Evolutionary conservation across 495 filamentous ascomycete species (phyloP), one percentile per base, ranked within the genome.

Genomic region (Penicillium cosmopolitanum): DNA sequence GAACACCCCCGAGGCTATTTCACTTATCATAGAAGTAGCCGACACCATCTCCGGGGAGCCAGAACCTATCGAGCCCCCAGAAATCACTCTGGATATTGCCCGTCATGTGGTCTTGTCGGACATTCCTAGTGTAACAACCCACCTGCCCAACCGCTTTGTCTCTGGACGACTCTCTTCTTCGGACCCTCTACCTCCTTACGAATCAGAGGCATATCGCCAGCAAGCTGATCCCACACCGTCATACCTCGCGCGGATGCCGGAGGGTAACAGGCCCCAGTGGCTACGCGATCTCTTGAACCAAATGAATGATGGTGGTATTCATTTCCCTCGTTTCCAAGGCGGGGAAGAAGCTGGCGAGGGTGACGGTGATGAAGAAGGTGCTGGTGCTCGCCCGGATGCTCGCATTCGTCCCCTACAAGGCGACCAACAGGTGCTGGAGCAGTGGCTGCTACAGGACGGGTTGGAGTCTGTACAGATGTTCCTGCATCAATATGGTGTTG

Each of bases 51-150:
- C 65, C 31, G 68, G 73, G 10, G 62, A 75, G 5, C 67, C 74
- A 12, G 68, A 71, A 46, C 67, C 75, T 6, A 67, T 75, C n/a
- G 69, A 78, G 10, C 68, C 78, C 11, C 70, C 73, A 3, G 72
- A 80, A 28, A 86, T 90, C 44, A 83, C 85, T 1, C 67, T 85
- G 4, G 81, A 87, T 51, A 83, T 92, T 55, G 92, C 91, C 2
- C 83, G 95, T 28, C 90, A 94, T 69, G 82, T 94, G 19, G 83
- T 93, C 50, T 77, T 97, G 5, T 86, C 90, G 3, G 90, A 93
- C 62, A 84, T 82, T 0, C 89, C 87, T 0, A 68, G 63, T 28
- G 78, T 79, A 5, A 80, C 73, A 12, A 76, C 75, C 15, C 72
- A 78, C 61, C 69, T 80, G 18, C 78, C 78, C 5, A 64, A 58